phyloP scores from a whole-genome alignment of 768 basidiomycete species.

The Clitopilus hobsonii region DNA sequence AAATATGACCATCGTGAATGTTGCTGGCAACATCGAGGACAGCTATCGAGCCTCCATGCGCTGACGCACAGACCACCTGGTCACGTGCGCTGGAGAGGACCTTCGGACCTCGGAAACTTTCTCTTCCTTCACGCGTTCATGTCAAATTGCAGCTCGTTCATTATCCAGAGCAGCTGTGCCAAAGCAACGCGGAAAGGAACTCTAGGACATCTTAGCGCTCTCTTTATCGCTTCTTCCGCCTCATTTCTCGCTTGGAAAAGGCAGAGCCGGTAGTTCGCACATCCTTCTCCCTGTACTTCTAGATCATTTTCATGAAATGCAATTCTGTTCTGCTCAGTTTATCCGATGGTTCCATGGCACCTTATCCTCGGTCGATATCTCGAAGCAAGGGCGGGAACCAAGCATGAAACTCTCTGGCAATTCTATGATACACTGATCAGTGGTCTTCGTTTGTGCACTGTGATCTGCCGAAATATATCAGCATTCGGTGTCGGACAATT shows the following conservation, averaged over 20 bases:
- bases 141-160: conserved; percentile 17
- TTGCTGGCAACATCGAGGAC: neutral
- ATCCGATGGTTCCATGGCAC: no score
- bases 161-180: conserved; percentile 12
- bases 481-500: no score
- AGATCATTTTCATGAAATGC: no score
- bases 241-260: neutral
- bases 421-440: no score
- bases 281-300: neutral
- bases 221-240: conserved; percentile 10
- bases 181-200: conserved; percentile 16
- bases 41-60: neutral
- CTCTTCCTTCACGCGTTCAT: conserved; percentile 11
- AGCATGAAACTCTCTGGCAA: no score
- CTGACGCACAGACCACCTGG: neutral
- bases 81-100: conserved; percentile 2
- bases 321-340: neutral
- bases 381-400: no score
- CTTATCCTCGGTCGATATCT: no score
- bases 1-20: neutral
- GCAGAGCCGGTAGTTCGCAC: conserved; percentile 17
- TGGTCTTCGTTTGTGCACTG: no score
- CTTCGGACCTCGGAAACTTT: neutral
- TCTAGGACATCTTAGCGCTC: conserved; percentile 18
- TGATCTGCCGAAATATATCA: no score